A percentile compares a stretch with the other conserved stretches of the same genome.
Evolutionary conservation across 108 stramenopile genomes (phyloP).

Genomic region (Thalassiosira profunda): DNA sequence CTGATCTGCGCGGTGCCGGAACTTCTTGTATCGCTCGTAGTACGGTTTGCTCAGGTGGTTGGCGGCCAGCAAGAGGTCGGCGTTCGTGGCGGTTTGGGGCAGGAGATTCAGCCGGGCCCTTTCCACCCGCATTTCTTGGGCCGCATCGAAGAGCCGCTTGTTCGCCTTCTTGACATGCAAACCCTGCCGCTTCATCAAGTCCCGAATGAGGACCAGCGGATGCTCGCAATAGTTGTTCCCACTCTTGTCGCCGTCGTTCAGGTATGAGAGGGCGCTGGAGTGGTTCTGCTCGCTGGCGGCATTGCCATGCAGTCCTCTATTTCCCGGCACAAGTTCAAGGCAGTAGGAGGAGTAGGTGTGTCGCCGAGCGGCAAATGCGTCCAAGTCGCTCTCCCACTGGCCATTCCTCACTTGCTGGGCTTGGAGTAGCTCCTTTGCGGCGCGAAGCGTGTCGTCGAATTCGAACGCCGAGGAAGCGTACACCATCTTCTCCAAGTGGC

Average conservation of each 20-base stretch:
- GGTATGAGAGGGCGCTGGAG: slow-evolving; percentile 1
- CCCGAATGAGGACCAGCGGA: neutral
- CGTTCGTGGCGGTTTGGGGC: neutral
- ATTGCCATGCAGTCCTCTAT: neutral
- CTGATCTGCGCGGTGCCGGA: too few relatives aligned
- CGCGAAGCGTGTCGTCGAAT: neutral
- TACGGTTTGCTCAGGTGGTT: too few relatives aligned
- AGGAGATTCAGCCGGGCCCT: neutral
- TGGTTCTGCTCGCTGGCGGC: neutral
- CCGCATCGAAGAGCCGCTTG: neutral
- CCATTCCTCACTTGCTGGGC: neutral
- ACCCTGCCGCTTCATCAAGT: neutral
- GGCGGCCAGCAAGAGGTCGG: neutral
- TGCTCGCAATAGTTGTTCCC: slow-evolving; percentile 3
- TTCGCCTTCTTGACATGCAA: neutral
- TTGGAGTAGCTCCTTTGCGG: neutral
- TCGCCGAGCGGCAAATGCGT: neutral
- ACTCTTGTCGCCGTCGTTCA: slow-evolving; percentile 5
- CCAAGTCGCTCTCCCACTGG: neutral
- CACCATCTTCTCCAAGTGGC: slow-evolving; percentile 3
- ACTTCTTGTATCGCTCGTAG: too few relatives aligned
- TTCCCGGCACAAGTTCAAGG: neutral
- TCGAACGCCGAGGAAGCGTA: neutral
- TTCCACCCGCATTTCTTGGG: neutral
- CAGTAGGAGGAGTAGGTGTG: neutral